Base-by-base conservation (phyloP, 2,329 filamentous ascomycete genomes). In the Colletotrichum sp. region DNA sequence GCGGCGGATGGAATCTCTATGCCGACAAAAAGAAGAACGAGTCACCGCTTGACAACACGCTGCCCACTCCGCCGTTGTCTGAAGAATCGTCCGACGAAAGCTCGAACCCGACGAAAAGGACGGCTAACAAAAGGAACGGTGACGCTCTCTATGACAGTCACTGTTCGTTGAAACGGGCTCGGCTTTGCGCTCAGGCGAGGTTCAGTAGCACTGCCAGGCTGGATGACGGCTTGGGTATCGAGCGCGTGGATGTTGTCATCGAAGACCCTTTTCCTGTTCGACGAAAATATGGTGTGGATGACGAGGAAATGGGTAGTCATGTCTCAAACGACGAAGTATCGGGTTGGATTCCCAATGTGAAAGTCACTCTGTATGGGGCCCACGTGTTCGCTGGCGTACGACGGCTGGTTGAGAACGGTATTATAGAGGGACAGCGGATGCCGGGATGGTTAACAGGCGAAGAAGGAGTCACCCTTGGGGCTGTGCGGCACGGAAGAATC, bases 401-500 rank as follows among this genome's bases (percentile, higher is more conserved):
- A 64, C 92, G 94, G 80, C 88, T 98, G 36, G 94, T 96, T 0
- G 95, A 98, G 83, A 86, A 91, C 18, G 95, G 95, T 1, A 89
- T 95, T 67, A 87, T 98, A 30, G 92, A 98, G 81, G 93, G 95
- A 2, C 90, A 93, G 80, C 91, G 88, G 71, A 96, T 98, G 94
- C 95, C 96, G 0, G 94, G 94, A 0, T 98, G 95, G 95, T 93
- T 98, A 93, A 97, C 95, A 1, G 96, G 95, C 3, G 95, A 98
- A 81, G 94, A 95, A 60, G 94, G 93, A 1, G 92, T 97, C 7
- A 97, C 94, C 69, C 89, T 93, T 49, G 94, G 95, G 1, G 89
- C 92, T 32, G 92, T 98, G 6, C 90, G 89, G 78, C 84, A 91
- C 75, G 95, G 95, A 3, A 88, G 92, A 77, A 92, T 96, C 80